Evolutionary conservation across 495 filamentous ascomycete genomes (phyloP), one percentile per base, ranked within the genome.

Genomic region (Xylaria flabelliformis): DNA sequence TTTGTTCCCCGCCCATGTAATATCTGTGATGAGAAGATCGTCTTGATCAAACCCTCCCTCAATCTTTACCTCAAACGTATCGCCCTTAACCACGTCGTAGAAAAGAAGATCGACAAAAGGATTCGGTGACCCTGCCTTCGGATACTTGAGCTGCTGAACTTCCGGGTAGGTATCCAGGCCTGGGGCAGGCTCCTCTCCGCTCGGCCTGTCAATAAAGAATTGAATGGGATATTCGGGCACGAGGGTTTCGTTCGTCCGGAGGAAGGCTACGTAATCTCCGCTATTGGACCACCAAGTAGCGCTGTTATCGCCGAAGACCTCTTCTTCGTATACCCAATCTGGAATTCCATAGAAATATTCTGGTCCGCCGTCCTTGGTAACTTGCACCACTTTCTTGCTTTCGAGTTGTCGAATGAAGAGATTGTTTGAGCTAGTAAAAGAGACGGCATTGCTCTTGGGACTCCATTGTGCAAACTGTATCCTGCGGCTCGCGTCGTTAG

Each of bases 281-380:
- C 95, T 94, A 32, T 90, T 86, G 24, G 93, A 94, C 94, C 93
- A 98, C 96, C 96, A 98, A 0, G 95, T 95, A 8, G 91, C 97
- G 63, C 87, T 94, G 74, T 93, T 92, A 3, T 89, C 90, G 1
- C 83, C 73, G 74, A 98, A 92, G 7, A 99, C 95, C 81, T 99
- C 96, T 78, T 99, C 96, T 78, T 99, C 96, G 74, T 98, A 99
- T 0, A 99, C 96, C 96, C 96, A 99, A 80, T 99, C 96, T 0
- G 96, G 96, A n/a, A 97, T 90, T 26, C 96, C 96, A 75, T 98
- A 97, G 84, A 99, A 98, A 19, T 96, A 87, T 71, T 98, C 88
- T 2, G 85, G 80, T 0, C 95, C 92, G 50, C 96, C 96, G 79
- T 98, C 94, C 72, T 84, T 91, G 17, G 96, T 99, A 71, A 99